Evolutionary conservation across 2,329 filamentous ascomycete species (phyloP), one percentile per base, ranked within the genome.

Genomic region (Apiospora malaysiana): DNA sequence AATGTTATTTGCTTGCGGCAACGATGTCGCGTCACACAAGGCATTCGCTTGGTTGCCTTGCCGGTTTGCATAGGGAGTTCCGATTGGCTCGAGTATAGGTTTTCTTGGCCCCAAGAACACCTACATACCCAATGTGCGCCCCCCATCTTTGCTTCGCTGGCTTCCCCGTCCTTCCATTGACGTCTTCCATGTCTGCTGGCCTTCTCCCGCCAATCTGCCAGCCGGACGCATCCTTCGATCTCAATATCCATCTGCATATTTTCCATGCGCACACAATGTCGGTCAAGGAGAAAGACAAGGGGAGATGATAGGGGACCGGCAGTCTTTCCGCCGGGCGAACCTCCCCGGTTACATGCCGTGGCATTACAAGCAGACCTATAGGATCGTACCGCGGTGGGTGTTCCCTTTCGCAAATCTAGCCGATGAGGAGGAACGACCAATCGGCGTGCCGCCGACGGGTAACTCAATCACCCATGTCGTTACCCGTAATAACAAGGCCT

Each of bases 91-190:
- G 27, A 63, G 18, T 63, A 63, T 63, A 40, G 18, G 27, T 32
- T 40, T 40, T 40, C 18, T 32, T 40, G 56, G 3, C 56, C 56
- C 56, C 56, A 63, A 40, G 56, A 63, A 40, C 56, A 63, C 56
- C 16, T 63, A n/a, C 56, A 16, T 63, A n/a, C 56, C 56, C 56
- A 63, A 63, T 63, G 56, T 32, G 56, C 32, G 37, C 56, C 56
- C 18, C 3, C 18, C 56, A n/a, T n/a, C 27, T 32, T 63, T 40
- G 25, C 25, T 32, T 16, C 14, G 42, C 42, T 45, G 42, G 27
- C 27, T 59, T 63, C 56, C 18, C 32, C 18, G 32, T n/a, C 56
- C 21, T 63, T 40, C 56, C 56, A 40, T 63, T n/a, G 56, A 40
- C 32, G 18, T 40, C 56, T 63, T 40, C 32, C 56, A 40, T 9